phyloP scores from a whole-genome alignment of 805 yeast species.

The Barnettozyma pratensis region DNA sequence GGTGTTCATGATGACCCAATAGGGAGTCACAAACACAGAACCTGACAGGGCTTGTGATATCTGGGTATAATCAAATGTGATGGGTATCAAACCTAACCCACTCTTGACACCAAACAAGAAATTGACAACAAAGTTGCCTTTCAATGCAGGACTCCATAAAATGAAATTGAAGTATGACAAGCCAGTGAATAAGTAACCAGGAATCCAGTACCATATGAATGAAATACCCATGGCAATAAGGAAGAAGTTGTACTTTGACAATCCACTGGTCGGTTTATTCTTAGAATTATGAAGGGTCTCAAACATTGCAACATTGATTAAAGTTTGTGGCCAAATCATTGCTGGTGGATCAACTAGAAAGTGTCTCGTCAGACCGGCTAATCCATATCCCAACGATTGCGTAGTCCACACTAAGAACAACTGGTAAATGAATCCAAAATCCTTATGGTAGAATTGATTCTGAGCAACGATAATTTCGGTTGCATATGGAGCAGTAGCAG shows the following conservation, averaged over 20 bases:
- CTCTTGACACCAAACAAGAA: conserved; percentile 57
- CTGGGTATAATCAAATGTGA: conserved; percentile 57
- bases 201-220: conserved; percentile 61
- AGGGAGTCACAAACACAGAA: conserved; percentile 57
- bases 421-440: conserved; percentile 44
- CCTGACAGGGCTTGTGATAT: conserved; percentile 39
- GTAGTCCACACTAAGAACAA: conserved; percentile 48
- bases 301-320: conserved; percentile 55
- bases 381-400: conserved; percentile 61
- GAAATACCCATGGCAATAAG: conserved; percentile 33
- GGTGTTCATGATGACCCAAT: conserved; percentile 33
- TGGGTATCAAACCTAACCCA: conserved; percentile 51
- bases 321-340: conserved; percentile 59
- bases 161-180: conserved; percentile 51
- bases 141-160: conserved; percentile 30
- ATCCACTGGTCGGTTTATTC: conserved; percentile 42
- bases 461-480: conserved; percentile 49
- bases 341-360: conserved; percentile 56
- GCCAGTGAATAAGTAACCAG: conserved; percentile 58
- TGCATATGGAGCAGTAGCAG: conserved; percentile 46
- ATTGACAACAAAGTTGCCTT: conserved; percentile 50
- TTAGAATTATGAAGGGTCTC: conserved; percentile 39
- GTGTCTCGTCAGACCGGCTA: conserved; percentile 57
- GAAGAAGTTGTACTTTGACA: conserved; percentile 48
- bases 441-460: conserved; percentile 39